Conservation (phyloP, 352 stramenopile species). For the Aphanomyces astaci region DNA sequence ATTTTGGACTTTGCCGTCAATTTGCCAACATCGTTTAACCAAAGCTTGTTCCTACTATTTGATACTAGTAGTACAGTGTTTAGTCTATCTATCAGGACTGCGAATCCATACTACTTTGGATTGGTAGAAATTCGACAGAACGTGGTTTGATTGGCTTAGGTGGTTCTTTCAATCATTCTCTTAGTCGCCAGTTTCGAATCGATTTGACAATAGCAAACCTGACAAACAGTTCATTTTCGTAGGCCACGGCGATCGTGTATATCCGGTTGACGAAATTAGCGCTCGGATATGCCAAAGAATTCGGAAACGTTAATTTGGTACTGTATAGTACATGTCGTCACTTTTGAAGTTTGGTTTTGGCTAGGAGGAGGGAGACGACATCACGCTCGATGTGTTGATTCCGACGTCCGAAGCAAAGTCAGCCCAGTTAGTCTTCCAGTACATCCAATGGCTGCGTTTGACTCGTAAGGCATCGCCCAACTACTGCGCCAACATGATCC, state of each 20-base stretch:
- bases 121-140: too few species aligned
- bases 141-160: too few species aligned
- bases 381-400: slow-evolving; percentile 45
- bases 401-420: slow-evolving; percentile 41
- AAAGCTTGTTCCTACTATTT: too few species aligned
- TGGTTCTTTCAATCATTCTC: too few species aligned
- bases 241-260: slow-evolving; percentile 48
- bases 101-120: too few species aligned
- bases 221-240: slow-evolving; percentile 18
- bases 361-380: not conserved
- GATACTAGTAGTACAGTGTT: too few species aligned
- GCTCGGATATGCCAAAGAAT: slow-evolving; percentile 36
- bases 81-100: too few species aligned
- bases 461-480: slow-evolving; percentile 37
- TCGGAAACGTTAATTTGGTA: too few species aligned
- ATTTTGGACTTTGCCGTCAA: too few species aligned
- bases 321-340: too few species aligned
- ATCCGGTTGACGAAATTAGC: slow-evolving; percentile 46
- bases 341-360: too few species aligned
- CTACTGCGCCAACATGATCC: slow-evolving; percentile 65
- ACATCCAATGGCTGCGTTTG: slow-evolving; percentile 46
- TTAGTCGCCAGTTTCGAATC: not conserved
- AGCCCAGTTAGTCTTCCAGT: slow-evolving; percentile 39
- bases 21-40: too few species aligned
- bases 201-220: not conserved